These are phyloP conservation scores for Neurospora sp. DNA, from an alignment of 495 filamentous ascomycete species.

Conservation along the genomic window DNA sequence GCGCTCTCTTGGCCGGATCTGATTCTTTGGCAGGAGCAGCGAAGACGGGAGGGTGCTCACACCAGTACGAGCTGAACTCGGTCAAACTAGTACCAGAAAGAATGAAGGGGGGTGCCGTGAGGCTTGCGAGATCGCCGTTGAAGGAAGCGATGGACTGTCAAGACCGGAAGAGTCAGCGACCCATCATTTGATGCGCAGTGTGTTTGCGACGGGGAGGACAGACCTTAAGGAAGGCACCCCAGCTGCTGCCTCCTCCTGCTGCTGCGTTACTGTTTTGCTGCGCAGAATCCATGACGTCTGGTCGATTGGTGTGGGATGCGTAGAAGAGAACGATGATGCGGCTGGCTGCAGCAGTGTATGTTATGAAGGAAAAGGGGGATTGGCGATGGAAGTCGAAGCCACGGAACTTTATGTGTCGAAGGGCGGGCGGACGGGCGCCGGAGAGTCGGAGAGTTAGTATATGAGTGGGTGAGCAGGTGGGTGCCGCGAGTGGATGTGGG, in stretches of 20 bases:
- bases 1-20: constrained; percentile 71
- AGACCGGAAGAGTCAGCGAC: neutral
- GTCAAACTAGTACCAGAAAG: constrained; percentile 82
- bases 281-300: neutral
- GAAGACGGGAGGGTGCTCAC: constrained; percentile 82
- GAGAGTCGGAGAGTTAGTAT: neutral
- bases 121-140: constrained; percentile 86
- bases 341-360: neutral
- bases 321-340: neutral
- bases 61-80: constrained; percentile 96
- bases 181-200: neutral
- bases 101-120: constrained; percentile 95
- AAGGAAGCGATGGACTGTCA: constrained; percentile 84
- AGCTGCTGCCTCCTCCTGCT: constrained; percentile 32
- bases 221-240: constrained; percentile 45
- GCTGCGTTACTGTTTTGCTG: constrained; percentile 12
- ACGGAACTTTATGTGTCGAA: neutral
- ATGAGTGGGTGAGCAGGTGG: neutral
- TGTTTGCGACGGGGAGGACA: neutral
- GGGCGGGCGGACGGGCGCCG: neutral
- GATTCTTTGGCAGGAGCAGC: constrained; percentile 73
- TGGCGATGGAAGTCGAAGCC: neutral
- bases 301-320: neutral
- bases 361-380: neutral
- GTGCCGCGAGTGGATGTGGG: neutral